phyloP scores from a whole-genome alignment of 768 basidiomycete genomes.

The Mycena galericulata region DNA sequence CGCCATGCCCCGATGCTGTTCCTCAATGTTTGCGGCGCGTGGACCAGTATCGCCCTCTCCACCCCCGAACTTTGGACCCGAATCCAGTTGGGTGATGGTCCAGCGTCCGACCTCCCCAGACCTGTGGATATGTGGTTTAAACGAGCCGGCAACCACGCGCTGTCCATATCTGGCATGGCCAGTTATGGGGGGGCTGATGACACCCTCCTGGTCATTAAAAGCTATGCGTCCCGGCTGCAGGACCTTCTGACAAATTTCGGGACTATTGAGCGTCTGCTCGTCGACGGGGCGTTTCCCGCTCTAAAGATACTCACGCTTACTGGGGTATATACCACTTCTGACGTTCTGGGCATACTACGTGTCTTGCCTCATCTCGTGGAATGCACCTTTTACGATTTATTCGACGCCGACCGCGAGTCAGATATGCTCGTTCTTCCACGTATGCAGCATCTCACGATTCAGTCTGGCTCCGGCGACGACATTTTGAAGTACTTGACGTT shows the following conservation, averaged over 20 bases:
- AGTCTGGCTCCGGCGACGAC: not conserved
- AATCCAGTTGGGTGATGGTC: not conserved
- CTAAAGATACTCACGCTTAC: too few relatives aligned
- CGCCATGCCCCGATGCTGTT: not conserved
- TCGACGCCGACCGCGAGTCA: too few relatives aligned
- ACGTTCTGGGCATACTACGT: not conserved
- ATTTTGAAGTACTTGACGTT: not conserved
- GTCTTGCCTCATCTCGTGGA: not conserved
- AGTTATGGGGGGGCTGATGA: too few relatives aligned
- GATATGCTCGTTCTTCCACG: not conserved
- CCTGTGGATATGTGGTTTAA: not conserved
- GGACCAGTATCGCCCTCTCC: slow-evolving; percentile 1
- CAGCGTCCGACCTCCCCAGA: not conserved
- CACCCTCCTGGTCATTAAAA: not conserved
- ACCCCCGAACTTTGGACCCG: not conserved
- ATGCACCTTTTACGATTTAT: not conserved
- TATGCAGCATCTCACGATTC: not conserved
- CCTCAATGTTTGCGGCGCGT: not conserved
- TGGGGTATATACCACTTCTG: too few relatives aligned
- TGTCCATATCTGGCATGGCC: not conserved
- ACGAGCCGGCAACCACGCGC: not conserved
- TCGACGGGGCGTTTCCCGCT: not conserved
- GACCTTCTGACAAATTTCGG: not conserved
- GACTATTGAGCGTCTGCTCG: not conserved
- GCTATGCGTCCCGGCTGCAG: not conserved